These are phyloP conservation scores for Colletotrichum sp. DNA, from an alignment of 2,329 filamentous ascomycete species.

Conservation along the genomic window DNA sequence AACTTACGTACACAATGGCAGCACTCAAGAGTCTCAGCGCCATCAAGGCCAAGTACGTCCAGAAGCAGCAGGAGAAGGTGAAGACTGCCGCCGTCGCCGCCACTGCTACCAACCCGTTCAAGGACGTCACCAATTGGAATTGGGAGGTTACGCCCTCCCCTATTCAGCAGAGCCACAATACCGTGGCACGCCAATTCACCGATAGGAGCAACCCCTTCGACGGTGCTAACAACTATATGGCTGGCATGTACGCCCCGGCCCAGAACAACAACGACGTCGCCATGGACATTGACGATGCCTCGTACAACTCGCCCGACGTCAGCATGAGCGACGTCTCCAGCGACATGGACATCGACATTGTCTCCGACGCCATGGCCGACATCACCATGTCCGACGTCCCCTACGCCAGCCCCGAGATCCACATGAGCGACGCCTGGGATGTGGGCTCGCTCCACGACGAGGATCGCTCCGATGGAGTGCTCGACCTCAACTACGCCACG, in stretches of 20 bases:
- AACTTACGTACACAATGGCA: neutral
- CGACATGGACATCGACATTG: neutral
- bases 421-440: neutral
- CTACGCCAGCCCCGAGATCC: neutral
- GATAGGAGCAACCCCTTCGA: neutral
- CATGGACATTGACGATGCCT: neutral
- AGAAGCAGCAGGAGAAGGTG: neutral
- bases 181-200: neutral
- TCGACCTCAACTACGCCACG: too few species aligned
- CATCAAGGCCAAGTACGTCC: neutral
- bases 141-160: neutral
- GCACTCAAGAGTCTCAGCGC: neutral
- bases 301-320: neutral
- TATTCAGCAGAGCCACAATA: neutral
- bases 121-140: neutral
- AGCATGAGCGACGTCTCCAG: neutral
- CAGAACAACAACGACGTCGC: neutral
- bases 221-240: neutral
- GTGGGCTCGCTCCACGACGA: neutral
- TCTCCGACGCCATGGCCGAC: neutral
- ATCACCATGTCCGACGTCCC: neutral
- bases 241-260: neutral
- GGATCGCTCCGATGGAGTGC: neutral
- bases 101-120: accelerated
- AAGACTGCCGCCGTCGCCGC: neutral